Conservation (phyloP, 106 monocot species). For the Phalaenopsis equestris region DNA sequence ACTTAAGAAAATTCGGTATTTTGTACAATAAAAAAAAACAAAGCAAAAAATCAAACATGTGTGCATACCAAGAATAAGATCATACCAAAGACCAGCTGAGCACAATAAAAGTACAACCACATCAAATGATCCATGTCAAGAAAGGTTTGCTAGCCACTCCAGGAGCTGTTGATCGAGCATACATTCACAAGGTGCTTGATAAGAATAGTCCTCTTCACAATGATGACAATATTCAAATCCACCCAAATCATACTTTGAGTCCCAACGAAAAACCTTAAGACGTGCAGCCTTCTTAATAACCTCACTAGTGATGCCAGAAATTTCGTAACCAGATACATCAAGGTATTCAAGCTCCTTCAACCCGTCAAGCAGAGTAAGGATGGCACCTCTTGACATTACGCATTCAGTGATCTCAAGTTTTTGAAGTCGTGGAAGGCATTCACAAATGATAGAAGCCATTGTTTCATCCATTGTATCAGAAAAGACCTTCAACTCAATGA, state of each 20-base stretch:
- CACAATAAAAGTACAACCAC: background rate
- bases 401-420: slow-evolving; percentile 42
- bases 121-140: slow-evolving; percentile 6
- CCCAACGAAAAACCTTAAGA: slow-evolving; percentile 57
- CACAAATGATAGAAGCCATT: slow-evolving; percentile 36
- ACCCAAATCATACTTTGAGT: slow-evolving; percentile 29
- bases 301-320: slow-evolving; percentile 25
- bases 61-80: background rate
- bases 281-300: slow-evolving; percentile 53
- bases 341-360: slow-evolving; percentile 52
- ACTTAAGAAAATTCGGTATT: background rate
- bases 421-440: slow-evolving; percentile 31
- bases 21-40: background rate
- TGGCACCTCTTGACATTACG: slow-evolving; percentile 13
- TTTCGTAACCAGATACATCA: slow-evolving; percentile 52
- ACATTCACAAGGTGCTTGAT: slow-evolving; percentile 18
- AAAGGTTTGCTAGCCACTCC: slow-evolving; percentile 23
- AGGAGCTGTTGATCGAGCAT: slow-evolving; percentile 14
- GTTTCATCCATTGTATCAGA: slow-evolving; percentile 18
- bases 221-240: slow-evolving; percentile 37
- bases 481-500: slow-evolving; percentile 40
- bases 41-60: background rate
- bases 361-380: slow-evolving; percentile 40
- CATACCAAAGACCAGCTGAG: background rate
- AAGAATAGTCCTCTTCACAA: slow-evolving; percentile 13